Evolutionary conservation across 176 grass and related monocot species (phyloP), one percentile per base, ranked within the genome.

Genomic region (Bromus sterilis): DNA sequence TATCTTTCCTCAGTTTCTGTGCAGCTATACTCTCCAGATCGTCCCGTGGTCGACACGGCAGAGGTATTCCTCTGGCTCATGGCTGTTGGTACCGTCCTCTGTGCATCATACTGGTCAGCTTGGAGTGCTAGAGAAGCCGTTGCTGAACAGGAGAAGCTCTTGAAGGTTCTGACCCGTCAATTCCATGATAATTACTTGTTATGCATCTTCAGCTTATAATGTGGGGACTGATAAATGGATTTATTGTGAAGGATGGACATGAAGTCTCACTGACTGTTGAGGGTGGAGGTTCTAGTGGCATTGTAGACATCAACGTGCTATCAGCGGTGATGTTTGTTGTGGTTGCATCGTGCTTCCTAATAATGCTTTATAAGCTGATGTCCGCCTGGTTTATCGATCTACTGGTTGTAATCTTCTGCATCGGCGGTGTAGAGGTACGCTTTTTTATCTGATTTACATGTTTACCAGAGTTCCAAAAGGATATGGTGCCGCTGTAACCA

Each of bases 21-120:
- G 62, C 88, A 93, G 84, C 68, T 94, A 13, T 98, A 98, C 71
- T 98, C 95, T 83, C 95, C 95, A 74, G 90, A 94, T 78, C 92
- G 95, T 32, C 95, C 95, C 11, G 80, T 85, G 41, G 92, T 98
- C 7, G 95, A 98, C 85, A 93, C 90, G 4, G 95, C 95, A 7
- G 95, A 98, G 81, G 95, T 94, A 2, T 98, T 98, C 87, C 92
- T 98, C 14, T 98, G 95, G 95, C 88, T 98, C 66, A 98, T 98
- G 95, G 95, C 95, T 61, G 86, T 98, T 53, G 95, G 95, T 77
- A 98, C 95, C 31, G 91, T 98, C 69, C 78, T 98, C 34, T 94
- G 95, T 82, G 92, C 95, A 56, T 94, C 89, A 18, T 97, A 97
- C 91, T 97, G 95, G 95, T 94, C 95, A 13, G 92, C 95, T 21